Conservation (phyloP, 495 filamentous ascomycete genomes). For the Pseudevernia furfuracea region DNA sequence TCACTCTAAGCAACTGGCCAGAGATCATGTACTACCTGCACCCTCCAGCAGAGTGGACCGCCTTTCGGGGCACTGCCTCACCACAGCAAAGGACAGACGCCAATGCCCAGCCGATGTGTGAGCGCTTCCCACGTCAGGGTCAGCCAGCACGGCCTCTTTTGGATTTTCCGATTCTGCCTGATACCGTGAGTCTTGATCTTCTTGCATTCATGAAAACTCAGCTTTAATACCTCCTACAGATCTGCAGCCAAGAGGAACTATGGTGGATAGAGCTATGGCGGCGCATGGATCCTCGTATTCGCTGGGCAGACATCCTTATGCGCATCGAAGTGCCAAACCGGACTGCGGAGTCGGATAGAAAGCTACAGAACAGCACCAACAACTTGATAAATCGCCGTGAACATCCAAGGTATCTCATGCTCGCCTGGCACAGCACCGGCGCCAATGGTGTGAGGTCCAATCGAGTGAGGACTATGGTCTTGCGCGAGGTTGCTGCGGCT, state of each 20-base stretch:
- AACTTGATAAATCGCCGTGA: not conserved
- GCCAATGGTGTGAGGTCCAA: not conserved
- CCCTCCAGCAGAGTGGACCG: not conserved
- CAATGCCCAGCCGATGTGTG: conserved; percentile 1
- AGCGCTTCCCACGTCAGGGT: conserved; percentile 10
- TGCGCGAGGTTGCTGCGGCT: not conserved
- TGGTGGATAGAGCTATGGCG: conserved; percentile 12
- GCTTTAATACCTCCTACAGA: not conserved
- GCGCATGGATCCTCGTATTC: not conserved
- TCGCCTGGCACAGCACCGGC: conserved; percentile 8
- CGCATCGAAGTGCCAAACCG: conserved; percentile 7
- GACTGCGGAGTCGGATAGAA: not conserved
- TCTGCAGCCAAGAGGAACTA: conserved; percentile 5
- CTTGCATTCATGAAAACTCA: not conserved
- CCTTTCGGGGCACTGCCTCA: not conserved
- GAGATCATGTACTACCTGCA: conserved; percentile 14
- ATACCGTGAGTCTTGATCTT: conserved; percentile 1
- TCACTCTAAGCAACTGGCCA: conserved; percentile 8
- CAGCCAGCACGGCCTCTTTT: conserved; percentile 8
- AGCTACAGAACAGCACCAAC: conserved; percentile 6
- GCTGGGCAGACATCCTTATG: conserved; percentile 10
- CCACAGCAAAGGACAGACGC: conserved; percentile 8
- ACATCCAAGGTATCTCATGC: not conserved
- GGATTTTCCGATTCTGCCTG: conserved; percentile 7
- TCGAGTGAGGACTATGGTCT: not conserved